Conservation (phyloP, 208 protist species). For the Angomonas desouzai region DNA sequence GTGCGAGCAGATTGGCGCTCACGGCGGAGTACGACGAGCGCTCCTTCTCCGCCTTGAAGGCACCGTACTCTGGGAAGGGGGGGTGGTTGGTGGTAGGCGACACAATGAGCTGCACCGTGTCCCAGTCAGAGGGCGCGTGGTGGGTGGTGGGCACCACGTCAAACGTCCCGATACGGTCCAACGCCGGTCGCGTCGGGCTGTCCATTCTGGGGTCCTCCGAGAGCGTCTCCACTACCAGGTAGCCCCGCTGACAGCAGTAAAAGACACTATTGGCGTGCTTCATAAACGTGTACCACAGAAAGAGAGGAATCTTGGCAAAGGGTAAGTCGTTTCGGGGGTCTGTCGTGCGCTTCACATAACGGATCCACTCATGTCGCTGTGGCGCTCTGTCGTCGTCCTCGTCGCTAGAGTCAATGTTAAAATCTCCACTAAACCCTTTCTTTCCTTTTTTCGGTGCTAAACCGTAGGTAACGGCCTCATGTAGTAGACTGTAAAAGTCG, state of each 20-base stretch:
- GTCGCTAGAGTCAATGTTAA: neutral
- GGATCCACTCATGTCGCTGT: slow-evolving; percentile 18
- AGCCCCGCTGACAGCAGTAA: slow-evolving; percentile 29
- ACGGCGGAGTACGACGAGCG: neutral
- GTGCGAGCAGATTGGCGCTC: slow-evolving; percentile 4
- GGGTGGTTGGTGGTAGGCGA: neutral
- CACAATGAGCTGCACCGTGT: slow-evolving; percentile 26
- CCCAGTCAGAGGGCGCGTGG: slow-evolving; percentile 12
- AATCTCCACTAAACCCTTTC: neutral
- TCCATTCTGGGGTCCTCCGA: neutral
- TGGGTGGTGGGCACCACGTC: neutral
- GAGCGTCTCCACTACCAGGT: slow-evolving; percentile 18
- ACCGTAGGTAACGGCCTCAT: neutral
- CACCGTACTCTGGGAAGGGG: slow-evolving; percentile 1
- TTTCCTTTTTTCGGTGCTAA: neutral
- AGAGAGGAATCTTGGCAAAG: slow-evolving; percentile 30
- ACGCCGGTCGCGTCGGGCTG: slow-evolving; percentile 1
- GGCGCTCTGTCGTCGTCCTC: neutral
- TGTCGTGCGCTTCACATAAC: slow-evolving; percentile 22
- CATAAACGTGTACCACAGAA: slow-evolving; percentile 27
- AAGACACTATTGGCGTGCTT: slow-evolving; percentile 12
- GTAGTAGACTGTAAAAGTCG: slow-evolving; percentile 6
- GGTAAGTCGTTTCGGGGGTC: slow-evolving; percentile 32
- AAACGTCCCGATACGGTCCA: neutral
- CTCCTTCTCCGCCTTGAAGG: neutral